These are phyloP conservation scores for Tricholoma flavovirens DNA, from an alignment of 768 basidiomycete genomes.

Conservation along the genomic window DNA sequence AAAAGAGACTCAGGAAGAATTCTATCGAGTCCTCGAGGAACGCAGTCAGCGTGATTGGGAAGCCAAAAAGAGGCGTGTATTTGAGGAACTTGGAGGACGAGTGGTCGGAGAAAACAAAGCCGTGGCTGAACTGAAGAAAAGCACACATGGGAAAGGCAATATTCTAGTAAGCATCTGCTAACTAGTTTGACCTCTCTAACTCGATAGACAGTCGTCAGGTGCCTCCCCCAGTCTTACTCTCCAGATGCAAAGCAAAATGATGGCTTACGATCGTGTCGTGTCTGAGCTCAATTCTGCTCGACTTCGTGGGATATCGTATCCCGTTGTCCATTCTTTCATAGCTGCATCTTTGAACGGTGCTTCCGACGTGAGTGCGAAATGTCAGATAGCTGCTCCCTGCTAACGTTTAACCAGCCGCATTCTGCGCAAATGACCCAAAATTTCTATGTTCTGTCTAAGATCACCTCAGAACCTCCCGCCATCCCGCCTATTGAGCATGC, in stretches of 20 bases:
- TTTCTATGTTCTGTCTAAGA: conserved; percentile 70
- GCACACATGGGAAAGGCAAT: conserved; percentile 49
- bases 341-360: conserved; percentile 59
- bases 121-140: conserved; percentile 56
- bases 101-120: conserved; percentile 50
- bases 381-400: background rate
- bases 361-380: conserved; percentile 43
- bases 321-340: conserved; percentile 66
- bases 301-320: conserved; percentile 65
- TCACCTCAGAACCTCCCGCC: conserved; percentile 70
- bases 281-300: conserved; percentile 72
- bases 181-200: background rate
- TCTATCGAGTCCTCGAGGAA: conserved; percentile 76
- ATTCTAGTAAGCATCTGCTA: conserved; percentile 18
- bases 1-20: conserved; percentile 78
- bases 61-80: conserved; percentile 80
- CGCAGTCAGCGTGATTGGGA: conserved; percentile 82
- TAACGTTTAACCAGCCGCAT: conserved; percentile 31
- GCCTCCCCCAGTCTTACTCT: conserved; percentile 52
- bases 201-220: conserved; percentile 21
- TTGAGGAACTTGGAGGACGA: conserved; percentile 81
- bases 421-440: conserved; percentile 60
- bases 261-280: conserved; percentile 87
- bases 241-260: conserved; percentile 92
- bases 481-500: conserved; percentile 75